Conservation (phyloP, 768 basidiomycete genomes). For the Lactarius indigo region DNA sequence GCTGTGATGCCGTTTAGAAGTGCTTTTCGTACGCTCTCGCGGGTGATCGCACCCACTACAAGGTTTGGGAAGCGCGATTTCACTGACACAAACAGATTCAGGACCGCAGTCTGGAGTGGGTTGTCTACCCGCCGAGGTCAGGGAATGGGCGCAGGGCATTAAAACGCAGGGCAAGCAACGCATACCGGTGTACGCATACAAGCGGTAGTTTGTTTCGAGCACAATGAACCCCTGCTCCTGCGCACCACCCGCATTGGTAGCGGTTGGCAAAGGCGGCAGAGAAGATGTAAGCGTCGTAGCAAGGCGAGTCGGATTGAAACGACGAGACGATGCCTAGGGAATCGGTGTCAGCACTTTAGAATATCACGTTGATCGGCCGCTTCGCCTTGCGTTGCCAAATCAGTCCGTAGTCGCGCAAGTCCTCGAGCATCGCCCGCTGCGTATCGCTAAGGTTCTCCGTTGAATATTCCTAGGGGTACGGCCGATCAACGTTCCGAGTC, state of each 20-base stretch:
- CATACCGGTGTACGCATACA: constrained; percentile 96
- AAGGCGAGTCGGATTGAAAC: constrained; percentile 92
- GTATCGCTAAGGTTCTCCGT: constrained; percentile 74
- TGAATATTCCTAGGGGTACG: constrained; percentile 71
- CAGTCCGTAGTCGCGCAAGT: constrained; percentile 92
- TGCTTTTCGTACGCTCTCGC: constrained; percentile 93
- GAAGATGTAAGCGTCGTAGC: constrained; percentile 94
- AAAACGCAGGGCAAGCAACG: not conserved
- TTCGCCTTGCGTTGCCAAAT: constrained; percentile 79
- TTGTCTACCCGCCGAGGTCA: constrained; percentile 57
- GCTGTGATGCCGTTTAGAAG: constrained; percentile 94
- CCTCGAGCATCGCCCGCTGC: constrained; percentile 83
- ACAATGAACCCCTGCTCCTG: constrained; percentile 87
- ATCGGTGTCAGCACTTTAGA: constrained; percentile 5
- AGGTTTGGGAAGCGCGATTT: constrained; percentile 96
- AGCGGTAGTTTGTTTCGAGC: constrained; percentile 95
- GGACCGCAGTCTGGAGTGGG: constrained; percentile 90
- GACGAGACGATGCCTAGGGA: constrained; percentile 62
- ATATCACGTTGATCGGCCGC: not conserved
- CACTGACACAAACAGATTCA: constrained; percentile 89
- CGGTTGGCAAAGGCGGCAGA: constrained; percentile 71
- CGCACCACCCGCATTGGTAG: constrained; percentile 50
- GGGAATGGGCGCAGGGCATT: not conserved
- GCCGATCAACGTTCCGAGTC: constrained; percentile 10
- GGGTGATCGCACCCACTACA: constrained; percentile 92